Percentiles rank a stretch among this genome's conserved stretches.
Evolutionary conservation across 2,329 filamentous ascomycete genomes (phyloP).

Genomic region (Monosporascus cannonballus): DNA sequence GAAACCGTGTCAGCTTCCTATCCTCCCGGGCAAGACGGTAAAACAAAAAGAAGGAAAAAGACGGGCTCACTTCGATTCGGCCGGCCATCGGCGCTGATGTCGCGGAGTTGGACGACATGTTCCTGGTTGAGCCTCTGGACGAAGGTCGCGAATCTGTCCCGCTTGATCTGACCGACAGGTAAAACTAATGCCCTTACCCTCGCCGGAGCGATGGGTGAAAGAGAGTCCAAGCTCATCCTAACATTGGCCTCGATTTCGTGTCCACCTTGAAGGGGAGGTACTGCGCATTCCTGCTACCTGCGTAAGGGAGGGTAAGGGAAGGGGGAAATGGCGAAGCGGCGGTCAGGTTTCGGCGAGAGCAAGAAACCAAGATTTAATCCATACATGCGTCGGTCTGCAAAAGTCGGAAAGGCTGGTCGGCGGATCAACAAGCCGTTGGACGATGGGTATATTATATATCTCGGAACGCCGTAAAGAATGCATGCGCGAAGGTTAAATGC

Average conservation of each 20-base stretch:
- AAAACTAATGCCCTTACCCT: conserved; percentile 83
- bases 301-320: not conserved
- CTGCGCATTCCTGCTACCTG: not conserved
- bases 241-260: conserved; percentile 30
- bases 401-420: too few species aligned
- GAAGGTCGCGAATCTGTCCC: conserved; percentile 73
- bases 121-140: conserved; percentile 71
- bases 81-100: conserved; percentile 78
- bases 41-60: too few species aligned
- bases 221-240: conserved; percentile 81
- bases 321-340: too few species aligned
- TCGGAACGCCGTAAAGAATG: not conserved
- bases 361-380: not conserved
- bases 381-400: not conserved
- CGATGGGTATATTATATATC: too few species aligned
- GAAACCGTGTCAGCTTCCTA: conserved; percentile 10
- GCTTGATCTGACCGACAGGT: conserved; percentile 80
- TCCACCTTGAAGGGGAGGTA: not conserved
- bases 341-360: too few species aligned
- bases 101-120: conserved; percentile 75
- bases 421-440: too few species aligned
- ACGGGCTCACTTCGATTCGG: conserved; percentile 78
- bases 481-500: not conserved
- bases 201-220: conserved; percentile 86
- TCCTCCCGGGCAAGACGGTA: too few species aligned